These are phyloP conservation scores for Hondaea fermentalgiana DNA, from an alignment of 108 stramenopile species.

Conservation along the genomic window DNA sequence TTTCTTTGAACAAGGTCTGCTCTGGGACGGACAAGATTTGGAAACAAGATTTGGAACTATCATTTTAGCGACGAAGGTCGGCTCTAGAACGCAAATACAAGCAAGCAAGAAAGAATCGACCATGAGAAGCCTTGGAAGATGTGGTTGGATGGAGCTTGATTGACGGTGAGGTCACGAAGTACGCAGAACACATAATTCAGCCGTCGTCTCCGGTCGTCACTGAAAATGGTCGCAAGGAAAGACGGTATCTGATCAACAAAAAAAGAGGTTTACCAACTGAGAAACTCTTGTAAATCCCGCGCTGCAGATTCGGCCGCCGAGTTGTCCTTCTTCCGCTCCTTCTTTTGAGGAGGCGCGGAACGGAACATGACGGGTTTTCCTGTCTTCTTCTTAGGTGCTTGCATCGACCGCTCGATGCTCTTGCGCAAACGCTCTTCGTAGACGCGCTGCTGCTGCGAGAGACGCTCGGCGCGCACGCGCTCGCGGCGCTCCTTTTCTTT, in stretches of 20 bases:
- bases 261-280: neutral
- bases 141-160: too few species aligned
- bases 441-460: conserved; percentile 40
- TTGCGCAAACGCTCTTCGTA: conserved; percentile 44
- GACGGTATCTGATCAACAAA: neutral
- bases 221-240: too few species aligned
- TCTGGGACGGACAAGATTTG: neutral
- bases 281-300: neutral
- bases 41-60: neutral
- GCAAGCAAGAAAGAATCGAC: too few species aligned
- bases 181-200: too few species aligned
- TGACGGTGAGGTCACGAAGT: too few species aligned
- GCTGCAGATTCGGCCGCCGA: neutral
- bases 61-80: neutral
- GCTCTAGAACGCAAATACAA: too few species aligned
- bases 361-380: conserved; percentile 54
- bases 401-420: conserved; percentile 41
- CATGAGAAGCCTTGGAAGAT: too few species aligned
- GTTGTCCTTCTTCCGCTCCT: conserved; percentile 31
- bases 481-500: conserved; percentile 56
- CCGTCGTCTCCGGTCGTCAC: too few species aligned
- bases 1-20: too few species aligned
- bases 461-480: conserved; percentile 48
- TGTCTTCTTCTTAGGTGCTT: conserved; percentile 45
- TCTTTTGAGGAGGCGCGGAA: conserved; percentile 28